phyloP scores from a whole-genome alignment of 306 rosid species.

The Castanea mollissima region DNA sequence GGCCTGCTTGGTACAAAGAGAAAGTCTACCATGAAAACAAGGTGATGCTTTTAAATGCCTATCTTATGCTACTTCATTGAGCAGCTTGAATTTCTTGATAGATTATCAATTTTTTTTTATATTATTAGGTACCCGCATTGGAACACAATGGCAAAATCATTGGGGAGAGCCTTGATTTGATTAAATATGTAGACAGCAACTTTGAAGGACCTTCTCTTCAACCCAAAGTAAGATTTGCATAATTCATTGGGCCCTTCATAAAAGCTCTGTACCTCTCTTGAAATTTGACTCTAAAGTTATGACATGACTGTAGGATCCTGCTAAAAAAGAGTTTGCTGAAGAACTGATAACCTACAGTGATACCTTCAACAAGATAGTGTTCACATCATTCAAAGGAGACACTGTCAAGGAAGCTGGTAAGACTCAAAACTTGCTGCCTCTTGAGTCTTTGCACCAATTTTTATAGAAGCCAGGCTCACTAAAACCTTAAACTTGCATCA shows the following conservation, averaged over 20 bases:
- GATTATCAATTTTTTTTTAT: not conserved
- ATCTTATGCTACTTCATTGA: not conserved
- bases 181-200: slow-evolving; percentile 65
- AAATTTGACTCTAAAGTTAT: not conserved
- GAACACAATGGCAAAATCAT: slow-evolving; percentile 80
- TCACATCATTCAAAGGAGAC: slow-evolving; percentile 39
- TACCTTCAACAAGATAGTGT: slow-evolving; percentile 34
- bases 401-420: slow-evolving; percentile 42
- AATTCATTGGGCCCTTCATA: not conserved
- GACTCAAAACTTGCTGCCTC: not conserved
- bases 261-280: not conserved
- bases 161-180: slow-evolving; percentile 87
- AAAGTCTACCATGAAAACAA: slow-evolving; percentile 65
- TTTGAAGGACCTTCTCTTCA: slow-evolving; percentile 56
- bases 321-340: slow-evolving; percentile 44
- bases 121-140: slow-evolving; percentile 71
- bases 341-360: slow-evolving; percentile 47
- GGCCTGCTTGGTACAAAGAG: slow-evolving; percentile 89
- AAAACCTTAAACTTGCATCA: slow-evolving; percentile 20
- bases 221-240: slow-evolving; percentile 47
- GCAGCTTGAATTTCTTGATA: not conserved
- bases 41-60: slow-evolving; percentile 22
- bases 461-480: not conserved
- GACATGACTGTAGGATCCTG: slow-evolving; percentile 46
- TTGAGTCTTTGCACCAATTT: not conserved